A percentile compares a stretch with the other conserved stretches of the same genome.
Conservation (phyloP, 176 grass and related monocot genomes). For the Themeda triandra region DNA sequence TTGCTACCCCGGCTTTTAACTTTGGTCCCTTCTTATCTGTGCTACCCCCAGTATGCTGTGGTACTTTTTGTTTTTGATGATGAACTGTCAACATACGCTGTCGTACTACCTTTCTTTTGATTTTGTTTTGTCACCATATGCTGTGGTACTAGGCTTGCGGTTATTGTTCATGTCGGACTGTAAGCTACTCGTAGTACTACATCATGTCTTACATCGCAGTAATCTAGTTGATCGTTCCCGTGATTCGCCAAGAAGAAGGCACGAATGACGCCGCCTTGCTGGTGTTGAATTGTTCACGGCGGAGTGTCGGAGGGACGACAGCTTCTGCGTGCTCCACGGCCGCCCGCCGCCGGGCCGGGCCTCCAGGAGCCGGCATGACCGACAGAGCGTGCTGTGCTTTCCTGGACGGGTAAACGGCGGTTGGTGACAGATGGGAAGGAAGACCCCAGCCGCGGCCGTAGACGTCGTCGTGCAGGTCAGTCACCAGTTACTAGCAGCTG, state of each 20-base stretch:
- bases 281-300: not conserved
- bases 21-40: not conserved
- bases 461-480: not conserved
- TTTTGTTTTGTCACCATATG: no score
- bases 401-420: not conserved
- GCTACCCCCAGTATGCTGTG: not conserved
- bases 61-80: no score
- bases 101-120: no score
- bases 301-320: not conserved
- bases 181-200: no score
- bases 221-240: not conserved
- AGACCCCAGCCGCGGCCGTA: no score
- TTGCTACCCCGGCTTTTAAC: not conserved
- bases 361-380: not conserved
- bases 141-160: not conserved
- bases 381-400: not conserved
- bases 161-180: not conserved
- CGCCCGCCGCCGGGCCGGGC: not conserved
- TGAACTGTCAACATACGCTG: not conserved
- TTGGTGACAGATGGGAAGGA: slow-evolving; percentile 4
- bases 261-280: not conserved
- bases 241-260: not conserved
- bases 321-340: not conserved
- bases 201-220: no score
- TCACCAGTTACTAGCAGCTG: not conserved